phyloP scores from a whole-genome alignment of 805 yeast species.

The Tetrapisispora phaffii region DNA sequence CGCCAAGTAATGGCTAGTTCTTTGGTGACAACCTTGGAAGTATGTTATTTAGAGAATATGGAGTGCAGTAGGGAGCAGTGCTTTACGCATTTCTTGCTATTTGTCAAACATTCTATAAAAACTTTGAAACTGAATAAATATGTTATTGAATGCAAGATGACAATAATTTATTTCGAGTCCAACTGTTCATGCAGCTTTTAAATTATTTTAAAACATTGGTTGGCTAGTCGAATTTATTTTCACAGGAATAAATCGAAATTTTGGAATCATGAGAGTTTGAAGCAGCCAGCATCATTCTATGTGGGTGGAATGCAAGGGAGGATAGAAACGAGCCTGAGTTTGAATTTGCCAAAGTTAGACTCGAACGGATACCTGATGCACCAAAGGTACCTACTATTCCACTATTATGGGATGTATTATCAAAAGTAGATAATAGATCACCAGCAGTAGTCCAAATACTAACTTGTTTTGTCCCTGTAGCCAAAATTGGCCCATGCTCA shows the following conservation, averaged over 20 bases:
- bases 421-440: slow-evolving; percentile 52
- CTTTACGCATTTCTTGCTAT: too few species aligned
- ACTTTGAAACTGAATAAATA: too few species aligned
- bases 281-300: slow-evolving; percentile 85
- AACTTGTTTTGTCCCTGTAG: slow-evolving; percentile 73
- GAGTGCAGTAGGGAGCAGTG: too few species aligned
- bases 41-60: too few species aligned
- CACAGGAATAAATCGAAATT: slow-evolving; percentile 51
- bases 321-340: slow-evolving; percentile 43
- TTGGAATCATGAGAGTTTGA: slow-evolving; percentile 69
- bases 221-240: slow-evolving; percentile 2
- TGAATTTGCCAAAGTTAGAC: slow-evolving; percentile 17
- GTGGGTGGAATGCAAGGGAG: slow-evolving; percentile 77
- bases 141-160: too few species aligned
- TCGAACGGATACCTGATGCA: slow-evolving; percentile 26
- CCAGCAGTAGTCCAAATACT: slow-evolving; percentile 76
- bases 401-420: slow-evolving; percentile 30
- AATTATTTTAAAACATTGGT: neutral
- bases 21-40: too few species aligned
- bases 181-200: neutral
- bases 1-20: too few species aligned
- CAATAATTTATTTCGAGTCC: neutral
- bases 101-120: too few species aligned
- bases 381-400: slow-evolving; percentile 24
- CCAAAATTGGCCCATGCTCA: slow-evolving; percentile 93